Evolutionary conservation across 2,329 filamentous ascomycete species (phyloP).

Genomic region (Didymella exigua): DNA sequence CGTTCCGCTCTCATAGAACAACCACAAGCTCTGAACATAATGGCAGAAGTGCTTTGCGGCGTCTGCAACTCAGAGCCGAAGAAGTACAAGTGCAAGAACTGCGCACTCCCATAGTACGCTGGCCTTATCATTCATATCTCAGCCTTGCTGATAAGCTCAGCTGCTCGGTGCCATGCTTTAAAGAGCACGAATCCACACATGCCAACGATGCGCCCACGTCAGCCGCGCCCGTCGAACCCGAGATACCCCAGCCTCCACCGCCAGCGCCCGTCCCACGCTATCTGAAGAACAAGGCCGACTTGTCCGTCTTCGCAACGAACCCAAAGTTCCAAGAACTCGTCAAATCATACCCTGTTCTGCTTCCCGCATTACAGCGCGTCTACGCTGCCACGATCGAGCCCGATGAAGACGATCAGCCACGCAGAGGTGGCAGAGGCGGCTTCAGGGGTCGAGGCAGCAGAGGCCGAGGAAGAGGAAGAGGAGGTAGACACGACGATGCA

Average conservation of each 20-base stretch:
- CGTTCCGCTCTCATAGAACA: not conserved
- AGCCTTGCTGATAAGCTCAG: conserved; percentile 22
- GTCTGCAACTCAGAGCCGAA: conserved; percentile 53
- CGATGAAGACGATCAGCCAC: conserved; percentile 32
- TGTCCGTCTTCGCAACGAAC: conserved; percentile 38
- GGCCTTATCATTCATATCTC: too few relatives aligned
- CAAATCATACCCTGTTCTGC: conserved; percentile 31
- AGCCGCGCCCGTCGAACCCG: conserved; percentile 6
- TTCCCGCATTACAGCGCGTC: conserved; percentile 38
- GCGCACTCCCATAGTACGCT: conserved; percentile 53
- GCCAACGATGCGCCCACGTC: conserved; percentile 7
- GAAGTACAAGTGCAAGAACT: conserved; percentile 59
- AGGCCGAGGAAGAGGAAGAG: conserved; percentile 25
- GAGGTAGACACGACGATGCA: conserved; percentile 18
- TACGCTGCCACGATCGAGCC: conserved; percentile 45
- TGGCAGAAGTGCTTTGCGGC: conserved; percentile 48
- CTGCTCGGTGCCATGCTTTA: conserved; percentile 43
- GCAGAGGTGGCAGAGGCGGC: conserved; percentile 25
- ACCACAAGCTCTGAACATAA: conserved; percentile 4
- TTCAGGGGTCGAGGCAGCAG: conserved; percentile 19
- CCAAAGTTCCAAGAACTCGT: conserved; percentile 37
- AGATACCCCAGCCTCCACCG: conserved; percentile 34
- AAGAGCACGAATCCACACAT: conserved; percentile 39
- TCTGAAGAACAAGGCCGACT: conserved; percentile 39
- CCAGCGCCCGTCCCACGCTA: conserved; percentile 40